Conservation (phyloP, 805 yeast genomes). For the Wickerhamomyces pijperi region DNA sequence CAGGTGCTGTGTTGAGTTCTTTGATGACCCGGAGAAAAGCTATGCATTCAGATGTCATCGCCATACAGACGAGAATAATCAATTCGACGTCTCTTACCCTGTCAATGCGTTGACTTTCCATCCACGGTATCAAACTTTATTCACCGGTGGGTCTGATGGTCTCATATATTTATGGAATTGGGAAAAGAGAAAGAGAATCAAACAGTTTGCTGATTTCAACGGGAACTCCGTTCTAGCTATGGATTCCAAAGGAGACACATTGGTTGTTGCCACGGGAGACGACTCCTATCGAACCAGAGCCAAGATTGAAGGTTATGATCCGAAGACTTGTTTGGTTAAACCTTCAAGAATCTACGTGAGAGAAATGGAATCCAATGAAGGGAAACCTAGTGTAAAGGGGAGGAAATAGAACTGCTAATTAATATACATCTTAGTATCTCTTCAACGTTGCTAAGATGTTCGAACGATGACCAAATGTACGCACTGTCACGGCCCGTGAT, state of each 20-base stretch:
- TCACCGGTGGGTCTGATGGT: slow-evolving; percentile 84
- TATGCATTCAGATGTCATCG: slow-evolving; percentile 84
- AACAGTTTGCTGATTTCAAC: slow-evolving; percentile 45
- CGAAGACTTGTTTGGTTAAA: neutral
- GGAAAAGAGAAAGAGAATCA: slow-evolving; percentile 65
- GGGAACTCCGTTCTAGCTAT: slow-evolving; percentile 34
- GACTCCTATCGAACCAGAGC: slow-evolving; percentile 34
- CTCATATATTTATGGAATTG: slow-evolving; percentile 86
- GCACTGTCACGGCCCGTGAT: too few relatives aligned
- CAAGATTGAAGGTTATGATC: slow-evolving; percentile 10
- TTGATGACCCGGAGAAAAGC: slow-evolving; percentile 33
- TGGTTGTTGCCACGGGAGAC: slow-evolving; percentile 38
- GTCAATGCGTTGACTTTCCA: slow-evolving; percentile 73
- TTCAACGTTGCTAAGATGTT: too few relatives aligned
- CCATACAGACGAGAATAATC: slow-evolving; percentile 23
- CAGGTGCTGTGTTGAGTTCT: slow-evolving; percentile 62
- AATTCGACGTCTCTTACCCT: slow-evolving; percentile 52
- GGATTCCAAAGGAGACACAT: slow-evolving; percentile 19
- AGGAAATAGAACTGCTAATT: neutral
- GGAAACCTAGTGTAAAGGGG: slow-evolving; percentile 5
- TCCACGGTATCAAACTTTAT: slow-evolving; percentile 64
- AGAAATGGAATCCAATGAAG: slow-evolving; percentile 10
- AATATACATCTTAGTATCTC: too few relatives aligned
- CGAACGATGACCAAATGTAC: too few relatives aligned
- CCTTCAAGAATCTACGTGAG: slow-evolving; percentile 12